Evolutionary conservation across 441 rosid genomes (phyloP).

Genomic region (Croton laevigatus): DNA sequence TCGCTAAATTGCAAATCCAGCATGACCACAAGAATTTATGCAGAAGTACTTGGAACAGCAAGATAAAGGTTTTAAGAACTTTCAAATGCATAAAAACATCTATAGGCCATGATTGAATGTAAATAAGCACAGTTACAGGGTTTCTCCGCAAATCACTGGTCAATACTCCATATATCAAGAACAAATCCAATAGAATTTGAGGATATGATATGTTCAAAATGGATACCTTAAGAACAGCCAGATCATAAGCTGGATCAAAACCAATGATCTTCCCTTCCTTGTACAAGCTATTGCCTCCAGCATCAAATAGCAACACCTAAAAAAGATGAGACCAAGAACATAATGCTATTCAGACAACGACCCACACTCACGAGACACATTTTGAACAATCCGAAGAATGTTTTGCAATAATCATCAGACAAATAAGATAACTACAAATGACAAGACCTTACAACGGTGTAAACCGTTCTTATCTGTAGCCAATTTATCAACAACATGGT

Average conservation of each 20-base stretch:
- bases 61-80: background rate
- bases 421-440: conserved; percentile 8
- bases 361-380: background rate
- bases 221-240: conserved; percentile 75
- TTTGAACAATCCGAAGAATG: background rate
- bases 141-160: background rate
- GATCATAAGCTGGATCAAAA: conserved; percentile 71
- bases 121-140: background rate
- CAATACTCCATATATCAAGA: background rate
- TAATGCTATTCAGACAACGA: background rate
- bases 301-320: conserved; percentile 65
- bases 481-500: conserved; percentile 80
- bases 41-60: background rate
- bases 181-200: background rate
- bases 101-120: no score
- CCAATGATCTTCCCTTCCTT: conserved; percentile 69
- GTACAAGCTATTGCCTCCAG: conserved; percentile 54
- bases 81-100: background rate
- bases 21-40: background rate
- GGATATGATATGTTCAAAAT: background rate
- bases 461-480: conserved; percentile 66
- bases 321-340: conserved; percentile 8
- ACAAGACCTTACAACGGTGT: conserved; percentile 77
- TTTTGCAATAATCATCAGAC: background rate
- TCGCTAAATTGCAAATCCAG: background rate